Conservation (phyloP, 768 basidiomycete genomes). For the Chalciporus chontae region DNA sequence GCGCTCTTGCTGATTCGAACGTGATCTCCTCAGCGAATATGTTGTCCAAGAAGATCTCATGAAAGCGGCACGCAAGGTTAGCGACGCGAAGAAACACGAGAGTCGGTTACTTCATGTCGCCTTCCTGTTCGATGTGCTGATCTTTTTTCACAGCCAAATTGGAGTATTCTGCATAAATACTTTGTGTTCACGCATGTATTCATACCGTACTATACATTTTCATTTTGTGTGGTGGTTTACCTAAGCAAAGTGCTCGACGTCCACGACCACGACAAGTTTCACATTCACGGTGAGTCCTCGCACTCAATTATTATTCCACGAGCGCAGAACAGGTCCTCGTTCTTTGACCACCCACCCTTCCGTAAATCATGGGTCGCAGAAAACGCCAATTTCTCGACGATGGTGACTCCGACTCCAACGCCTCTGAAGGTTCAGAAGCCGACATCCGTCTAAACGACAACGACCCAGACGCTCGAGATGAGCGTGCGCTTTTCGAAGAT, state of each 20-base stretch:
- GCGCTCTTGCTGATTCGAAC: constrained; percentile 2
- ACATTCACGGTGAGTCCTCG: constrained; percentile 11
- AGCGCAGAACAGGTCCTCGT: constrained; percentile 3
- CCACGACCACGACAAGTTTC: no score
- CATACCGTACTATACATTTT: constrained; percentile 16
- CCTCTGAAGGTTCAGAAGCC: constrained; percentile 55
- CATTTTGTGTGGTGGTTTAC: no score
- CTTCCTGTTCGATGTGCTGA: constrained; percentile 2
- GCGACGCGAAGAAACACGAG: constrained; percentile 97
- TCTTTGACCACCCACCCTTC: background rate
- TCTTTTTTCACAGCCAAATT: constrained; percentile 33
- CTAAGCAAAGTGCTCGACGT: no score
- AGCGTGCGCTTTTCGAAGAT: constrained; percentile 72
- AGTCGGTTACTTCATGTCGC: constrained; percentile 48
- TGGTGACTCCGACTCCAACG: constrained; percentile 70
- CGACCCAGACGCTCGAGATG: constrained; percentile 64
- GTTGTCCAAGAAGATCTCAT: constrained; percentile 92
- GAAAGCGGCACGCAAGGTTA: constrained; percentile 93
- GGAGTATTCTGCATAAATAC: constrained; percentile 40
- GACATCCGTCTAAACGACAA: constrained; percentile 45
- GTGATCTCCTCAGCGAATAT: constrained; percentile 58
- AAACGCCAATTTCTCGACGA: constrained; percentile 76
- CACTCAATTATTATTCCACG: background rate
- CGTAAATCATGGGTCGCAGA: constrained; percentile 59
- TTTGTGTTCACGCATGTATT: constrained; percentile 15